These are phyloP conservation scores for Globisporangium okanoganense DNA, from an alignment of 352 stramenopile species.

Conservation along the genomic window DNA sequence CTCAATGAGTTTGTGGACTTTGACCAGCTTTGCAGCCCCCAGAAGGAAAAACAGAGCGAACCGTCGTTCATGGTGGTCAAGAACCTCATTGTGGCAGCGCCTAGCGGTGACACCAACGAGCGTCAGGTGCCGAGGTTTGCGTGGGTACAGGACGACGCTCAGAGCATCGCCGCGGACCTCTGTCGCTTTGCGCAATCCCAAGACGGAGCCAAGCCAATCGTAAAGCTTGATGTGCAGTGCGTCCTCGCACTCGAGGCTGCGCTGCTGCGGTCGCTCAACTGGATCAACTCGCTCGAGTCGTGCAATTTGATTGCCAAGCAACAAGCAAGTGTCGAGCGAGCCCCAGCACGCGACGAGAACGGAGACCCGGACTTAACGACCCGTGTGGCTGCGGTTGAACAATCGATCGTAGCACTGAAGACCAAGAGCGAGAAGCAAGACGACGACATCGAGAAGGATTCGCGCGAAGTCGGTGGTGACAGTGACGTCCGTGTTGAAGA, in stretches of 20 bases:
- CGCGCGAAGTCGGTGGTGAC: too few species aligned
- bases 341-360: background rate
- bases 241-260: conserved; percentile 14
- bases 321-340: background rate
- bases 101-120: background rate
- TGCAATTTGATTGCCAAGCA: conserved; percentile 17
- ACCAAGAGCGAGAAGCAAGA: background rate
- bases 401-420: conserved; percentile 10
- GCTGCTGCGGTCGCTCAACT: conserved; percentile 32
- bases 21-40: conserved; percentile 21
- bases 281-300: conserved; percentile 26
- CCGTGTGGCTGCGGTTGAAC: conserved; percentile 8
- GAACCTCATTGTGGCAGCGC: conserved; percentile 20
- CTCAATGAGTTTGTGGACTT: conserved; percentile 30
- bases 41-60: background rate
- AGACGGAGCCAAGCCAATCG: background rate
- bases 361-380: background rate
- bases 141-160: conserved; percentile 35
- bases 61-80: conserved; percentile 42
- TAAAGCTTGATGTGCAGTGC: conserved; percentile 10
- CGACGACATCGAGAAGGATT: background rate
- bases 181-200: conserved; percentile 28
- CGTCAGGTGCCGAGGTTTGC: background rate
- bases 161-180: conserved; percentile 39
- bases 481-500: too few species aligned